Conservation (phyloP, 257 asterid genomes). For the Petunia axillaris region DNA sequence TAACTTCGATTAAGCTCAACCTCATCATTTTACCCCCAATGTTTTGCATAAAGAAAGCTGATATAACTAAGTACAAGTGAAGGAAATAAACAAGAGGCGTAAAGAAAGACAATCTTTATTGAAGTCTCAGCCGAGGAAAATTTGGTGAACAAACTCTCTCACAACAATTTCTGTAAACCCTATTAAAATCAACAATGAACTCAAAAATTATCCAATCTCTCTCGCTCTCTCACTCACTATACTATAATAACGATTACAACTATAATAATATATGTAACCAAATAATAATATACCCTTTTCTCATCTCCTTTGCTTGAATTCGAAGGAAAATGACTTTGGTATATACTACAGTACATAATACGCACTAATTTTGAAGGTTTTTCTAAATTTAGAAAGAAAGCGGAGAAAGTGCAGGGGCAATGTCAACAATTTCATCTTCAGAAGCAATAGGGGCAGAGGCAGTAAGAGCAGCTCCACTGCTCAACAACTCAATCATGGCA, state of each 20-base stretch:
- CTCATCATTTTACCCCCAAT: too few species aligned
- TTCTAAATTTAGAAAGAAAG: background rate
- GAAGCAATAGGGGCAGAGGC: slow-evolving; percentile 23
- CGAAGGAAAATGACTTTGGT: background rate
- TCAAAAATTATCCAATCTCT: background rate
- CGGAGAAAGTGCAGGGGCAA: background rate
- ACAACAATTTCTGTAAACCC: background rate
- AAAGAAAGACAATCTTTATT: background rate
- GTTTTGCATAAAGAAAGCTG: background rate
- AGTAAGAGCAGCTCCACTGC: slow-evolving; percentile 40
- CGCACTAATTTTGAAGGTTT: background rate
- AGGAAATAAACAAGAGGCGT: background rate
- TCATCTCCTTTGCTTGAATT: background rate
- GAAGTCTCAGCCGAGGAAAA: background rate
- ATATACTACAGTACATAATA: background rate
- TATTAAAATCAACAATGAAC: background rate
- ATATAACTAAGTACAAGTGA: background rate
- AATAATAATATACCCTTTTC: background rate
- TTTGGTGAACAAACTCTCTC: background rate
- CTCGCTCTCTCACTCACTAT: background rate
- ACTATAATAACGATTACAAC: background rate
- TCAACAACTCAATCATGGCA: slow-evolving; percentile 58
- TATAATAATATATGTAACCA: background rate
- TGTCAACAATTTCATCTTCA: background rate
- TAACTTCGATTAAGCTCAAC: too few species aligned